Evolutionary conservation across 352 stramenopile species (phyloP), one percentile per base, ranked within the genome.

Genomic region (Phytophthora litchii): DNA sequence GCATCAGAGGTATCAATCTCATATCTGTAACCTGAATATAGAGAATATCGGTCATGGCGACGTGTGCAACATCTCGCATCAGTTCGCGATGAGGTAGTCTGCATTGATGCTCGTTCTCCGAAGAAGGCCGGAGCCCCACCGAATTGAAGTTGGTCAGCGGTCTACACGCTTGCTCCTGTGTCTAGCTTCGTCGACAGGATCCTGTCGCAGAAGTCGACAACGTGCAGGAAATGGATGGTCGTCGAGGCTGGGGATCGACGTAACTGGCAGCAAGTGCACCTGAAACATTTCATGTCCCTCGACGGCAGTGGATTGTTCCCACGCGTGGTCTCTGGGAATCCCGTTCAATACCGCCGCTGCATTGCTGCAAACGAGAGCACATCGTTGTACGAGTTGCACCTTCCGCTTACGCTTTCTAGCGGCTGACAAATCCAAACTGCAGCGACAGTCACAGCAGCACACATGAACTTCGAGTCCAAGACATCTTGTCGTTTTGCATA

Each of bases 241-340:
- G 31, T 12, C 45, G 34, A 10, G 27, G n/a, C 8, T 21, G 40
- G 40, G 5, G 23, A 5, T 5, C 5, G 23, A 27, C 23, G 19
- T 19, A 46, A 46, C 40, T 19, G 40, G 20, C 42, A 35, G 42
- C 42, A 49, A 49, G 23, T 19, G 42, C 42, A 17, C 20, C 17
- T 62, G 54, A 62, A 62, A 62, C 54, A 62, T 62, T 44, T 49
- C 43, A 62, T 62, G 54, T 62, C 54, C 42, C 43, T 62, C 54
- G 7, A 16, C 54, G 34, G 21, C 17, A 8, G 32, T 54, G 41
- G 42, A 60, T 60, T 53, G 31, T 53, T 47, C 53, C 52, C 41
- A 37, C 40, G 7, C 45, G 21, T 40, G 25, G 25, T 4, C 43
- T 16, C 1, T 21, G 35, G 14, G 21, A 25, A 55, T 41, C 23